Evolutionary conservation across 2,329 filamentous ascomycete species (phyloP).

Genomic region (Clarireedia homoeocarpa): DNA sequence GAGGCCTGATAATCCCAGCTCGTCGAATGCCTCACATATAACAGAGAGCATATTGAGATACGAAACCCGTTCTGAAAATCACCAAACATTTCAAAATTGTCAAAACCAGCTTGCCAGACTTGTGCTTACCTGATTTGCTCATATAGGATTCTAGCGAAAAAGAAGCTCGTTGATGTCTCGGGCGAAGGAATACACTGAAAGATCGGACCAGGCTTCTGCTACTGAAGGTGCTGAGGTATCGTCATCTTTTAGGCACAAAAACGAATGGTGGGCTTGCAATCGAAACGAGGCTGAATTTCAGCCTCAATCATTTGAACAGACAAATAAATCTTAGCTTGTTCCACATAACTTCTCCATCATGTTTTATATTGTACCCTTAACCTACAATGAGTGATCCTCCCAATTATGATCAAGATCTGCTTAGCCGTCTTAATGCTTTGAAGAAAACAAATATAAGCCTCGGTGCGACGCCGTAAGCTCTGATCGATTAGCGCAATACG

Average conservation of each 20-base stretch:
- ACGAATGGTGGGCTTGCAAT: too few relatives aligned
- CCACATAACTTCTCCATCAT: conserved; percentile 4
- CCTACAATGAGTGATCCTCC: conserved; percentile 24
- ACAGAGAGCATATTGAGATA: conserved; percentile 86
- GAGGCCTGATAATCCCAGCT: conserved; percentile 98
- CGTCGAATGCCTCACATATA: conserved; percentile 81
- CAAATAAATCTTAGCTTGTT: neutral
- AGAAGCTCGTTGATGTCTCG: too few relatives aligned
- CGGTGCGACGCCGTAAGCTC: conserved; percentile 20
- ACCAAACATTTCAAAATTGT: neutral
- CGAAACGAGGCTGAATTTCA: conserved; percentile 17
- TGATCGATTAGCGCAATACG: neutral
- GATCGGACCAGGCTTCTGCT: too few relatives aligned
- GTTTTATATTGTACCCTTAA: neutral
- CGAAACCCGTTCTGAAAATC: conserved; percentile 35
- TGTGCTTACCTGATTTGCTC: neutral
- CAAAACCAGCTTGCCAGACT: neutral
- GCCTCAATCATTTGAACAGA: neutral
- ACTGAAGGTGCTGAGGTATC: too few relatives aligned
- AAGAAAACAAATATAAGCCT: conserved; percentile 26
- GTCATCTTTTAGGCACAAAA: too few relatives aligned
- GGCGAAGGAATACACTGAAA: too few relatives aligned
- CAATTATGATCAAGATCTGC: conserved; percentile 25
- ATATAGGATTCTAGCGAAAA: neutral
- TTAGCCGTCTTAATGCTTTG: conserved; percentile 27